Percentiles rank a stretch among this genome's conserved stretches.
Conservation (phyloP, 352 stramenopile species). For the Globisporangium orthogonon region DNA sequence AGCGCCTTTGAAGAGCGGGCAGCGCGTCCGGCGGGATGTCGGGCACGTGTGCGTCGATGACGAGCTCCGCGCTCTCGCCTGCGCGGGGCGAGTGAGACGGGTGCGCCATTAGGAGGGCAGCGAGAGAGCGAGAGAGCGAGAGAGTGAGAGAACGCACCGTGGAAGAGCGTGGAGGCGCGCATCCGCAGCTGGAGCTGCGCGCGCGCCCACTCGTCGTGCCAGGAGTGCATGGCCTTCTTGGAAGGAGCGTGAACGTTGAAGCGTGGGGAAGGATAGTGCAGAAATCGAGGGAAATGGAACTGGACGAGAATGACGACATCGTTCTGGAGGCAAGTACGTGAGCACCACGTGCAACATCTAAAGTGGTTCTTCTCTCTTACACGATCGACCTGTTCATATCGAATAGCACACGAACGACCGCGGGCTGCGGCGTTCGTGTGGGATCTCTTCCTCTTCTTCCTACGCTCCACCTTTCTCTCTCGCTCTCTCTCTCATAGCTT, state of each 20-base stretch:
- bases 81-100: background rate
- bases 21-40: background rate
- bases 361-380: background rate
- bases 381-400: background rate
- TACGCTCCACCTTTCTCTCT: too few species aligned
- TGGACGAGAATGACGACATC: too few species aligned
- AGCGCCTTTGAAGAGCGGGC: conserved; percentile 21
- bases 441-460: background rate
- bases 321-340: too few species aligned
- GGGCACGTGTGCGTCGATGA: conserved; percentile 26
- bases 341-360: background rate
- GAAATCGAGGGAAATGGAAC: background rate
- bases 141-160: conserved; percentile 22
- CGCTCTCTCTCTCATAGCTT: background rate
- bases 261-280: background rate
- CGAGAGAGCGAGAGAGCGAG: background rate
- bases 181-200: conserved; percentile 45
- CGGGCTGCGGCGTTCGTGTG: background rate
- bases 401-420: background rate
- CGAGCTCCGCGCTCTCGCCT: conserved; percentile 40
- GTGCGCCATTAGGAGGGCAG: too few species aligned
- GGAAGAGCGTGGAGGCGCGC: conserved; percentile 51
- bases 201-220: conserved; percentile 62
- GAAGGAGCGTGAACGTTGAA: too few species aligned
- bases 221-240: conserved; percentile 30